phyloP scores from a whole-genome alignment of 140 eudicot genomes.

The Anethum foeniculum region DNA sequence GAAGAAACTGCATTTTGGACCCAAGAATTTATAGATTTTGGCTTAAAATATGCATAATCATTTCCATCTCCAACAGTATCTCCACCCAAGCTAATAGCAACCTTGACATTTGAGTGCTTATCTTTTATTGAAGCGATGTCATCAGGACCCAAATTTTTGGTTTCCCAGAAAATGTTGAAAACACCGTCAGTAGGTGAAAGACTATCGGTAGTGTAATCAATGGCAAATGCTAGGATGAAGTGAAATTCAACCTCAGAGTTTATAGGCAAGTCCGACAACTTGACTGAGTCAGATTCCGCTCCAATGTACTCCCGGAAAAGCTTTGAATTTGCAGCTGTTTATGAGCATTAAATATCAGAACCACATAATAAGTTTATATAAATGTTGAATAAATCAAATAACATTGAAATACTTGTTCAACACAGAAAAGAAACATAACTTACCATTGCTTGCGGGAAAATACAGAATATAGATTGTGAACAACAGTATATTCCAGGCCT shows the following conservation, averaged over 20 bases:
- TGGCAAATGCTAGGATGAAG: conserved; percentile 6
- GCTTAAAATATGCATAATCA: neutral
- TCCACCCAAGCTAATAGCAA: conserved; percentile 8
- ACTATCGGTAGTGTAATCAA: neutral
- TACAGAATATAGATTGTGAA: neutral
- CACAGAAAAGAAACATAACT: neutral
- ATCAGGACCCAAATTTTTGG: neutral
- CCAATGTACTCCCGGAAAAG: conserved; percentile 15
- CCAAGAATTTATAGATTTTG: conserved; percentile 3
- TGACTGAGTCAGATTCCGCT: neutral
- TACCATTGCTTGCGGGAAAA: neutral
- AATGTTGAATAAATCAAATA: neutral
- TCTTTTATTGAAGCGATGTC: neutral
- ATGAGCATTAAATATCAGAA: neutral
- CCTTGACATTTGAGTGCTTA: conserved; percentile 2
- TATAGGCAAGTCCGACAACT: neutral
- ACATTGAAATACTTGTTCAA: neutral
- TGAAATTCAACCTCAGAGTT: conserved; percentile 5
- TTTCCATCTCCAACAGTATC: conserved; percentile 1
- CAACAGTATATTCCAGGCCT: neutral
- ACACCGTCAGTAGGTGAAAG: neutral
- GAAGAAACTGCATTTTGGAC: conserved; percentile 4
- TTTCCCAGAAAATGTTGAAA: conserved; percentile 9
- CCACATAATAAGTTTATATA: neutral
- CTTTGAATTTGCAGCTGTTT: neutral